Base-by-base conservation (phyloP, 768 basidiomycete genomes). In the Boletus bicolor region DNA sequence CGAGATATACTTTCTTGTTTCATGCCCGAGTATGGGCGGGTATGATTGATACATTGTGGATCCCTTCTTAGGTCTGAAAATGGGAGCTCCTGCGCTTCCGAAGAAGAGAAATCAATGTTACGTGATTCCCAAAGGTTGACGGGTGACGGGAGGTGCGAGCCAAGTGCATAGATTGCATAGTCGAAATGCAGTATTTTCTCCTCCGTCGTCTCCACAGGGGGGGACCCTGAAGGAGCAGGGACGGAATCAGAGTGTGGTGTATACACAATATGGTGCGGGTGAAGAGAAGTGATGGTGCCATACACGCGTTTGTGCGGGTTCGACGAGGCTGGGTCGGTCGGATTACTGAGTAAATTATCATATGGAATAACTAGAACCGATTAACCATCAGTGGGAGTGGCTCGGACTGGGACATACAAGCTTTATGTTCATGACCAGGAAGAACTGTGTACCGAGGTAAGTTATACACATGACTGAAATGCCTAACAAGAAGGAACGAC, bases 401-500 rank as follows among this genome's bases (percentile, higher is more conserved):
- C 17, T n/a, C 2, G 17, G 32, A 37, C 2, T 5, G 15, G 14
- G 17, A 69, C 79, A 57, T 53, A 82, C 81, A 86, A 28, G 83
- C 83, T 73, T 85, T 86, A 69, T 85, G 80, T 68, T 84, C 83
- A 59, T 85, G 81, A 19, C 80, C 79, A 39, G 82, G 75, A 5
- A 85, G 75, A 21, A 84, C 79, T 17, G 82, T 78, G 49, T 79
- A 77, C 49, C 84, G 74, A 5, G 84, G 80, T 39, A 86, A 75
- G 32, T 81, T 79, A 65, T 86, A 87, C 1, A 84, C 75, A 59
- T 82, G 78, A 57, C 81, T 81, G n/a, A 73, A 68, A 57, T 82
- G 80, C 26, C 80, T 81, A 44, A 15, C 36, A 30, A 10, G 7
- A 17, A 24, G 34, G 12, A 17, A 15, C 19, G 10, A 46, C n/a